Conservation (phyloP, 2,329 filamentous ascomycete genomes). For the Neospermospora avenae region DNA sequence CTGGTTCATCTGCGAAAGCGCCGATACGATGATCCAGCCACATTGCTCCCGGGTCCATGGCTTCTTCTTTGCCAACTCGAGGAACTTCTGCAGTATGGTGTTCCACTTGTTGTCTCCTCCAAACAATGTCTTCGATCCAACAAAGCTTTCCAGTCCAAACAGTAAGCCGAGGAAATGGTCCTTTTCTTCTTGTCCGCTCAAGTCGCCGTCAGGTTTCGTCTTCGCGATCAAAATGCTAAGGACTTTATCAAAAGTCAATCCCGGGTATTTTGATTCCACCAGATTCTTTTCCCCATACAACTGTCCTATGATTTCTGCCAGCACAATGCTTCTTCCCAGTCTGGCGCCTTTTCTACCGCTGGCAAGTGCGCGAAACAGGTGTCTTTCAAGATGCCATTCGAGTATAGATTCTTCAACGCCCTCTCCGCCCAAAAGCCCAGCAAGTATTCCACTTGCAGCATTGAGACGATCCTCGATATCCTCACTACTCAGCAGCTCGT, state of each 20-base stretch:
- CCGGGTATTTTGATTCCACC: slow-evolving; percentile 45
- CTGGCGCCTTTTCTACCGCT: slow-evolving; percentile 87
- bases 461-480: slow-evolving; percentile 53
- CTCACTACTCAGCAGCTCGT: slow-evolving; percentile 59
- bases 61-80: slow-evolving; percentile 75
- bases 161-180: slow-evolving; percentile 82
- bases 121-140: slow-evolving; percentile 74
- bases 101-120: slow-evolving; percentile 57
- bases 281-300: slow-evolving; percentile 55
- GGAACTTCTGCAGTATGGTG: slow-evolving; percentile 67
- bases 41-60: slow-evolving; percentile 88
- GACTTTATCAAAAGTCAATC: slow-evolving; percentile 56
- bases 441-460: slow-evolving; percentile 57
- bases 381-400: slow-evolving; percentile 57
- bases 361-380: slow-evolving; percentile 82
- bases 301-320: slow-evolving; percentile 76
- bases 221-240: slow-evolving; percentile 53
- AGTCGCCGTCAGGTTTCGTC: slow-evolving; percentile 51
- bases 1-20: slow-evolving; percentile 59
- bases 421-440: slow-evolving; percentile 50
- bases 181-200: slow-evolving; percentile 71
- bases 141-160: slow-evolving; percentile 82
- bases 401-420: slow-evolving; percentile 51
- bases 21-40: slow-evolving; percentile 75
- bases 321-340: slow-evolving; percentile 82